phyloP scores from a whole-genome alignment of 495 filamentous ascomycete species.

The Annulohypoxylon moriforme region DNA sequence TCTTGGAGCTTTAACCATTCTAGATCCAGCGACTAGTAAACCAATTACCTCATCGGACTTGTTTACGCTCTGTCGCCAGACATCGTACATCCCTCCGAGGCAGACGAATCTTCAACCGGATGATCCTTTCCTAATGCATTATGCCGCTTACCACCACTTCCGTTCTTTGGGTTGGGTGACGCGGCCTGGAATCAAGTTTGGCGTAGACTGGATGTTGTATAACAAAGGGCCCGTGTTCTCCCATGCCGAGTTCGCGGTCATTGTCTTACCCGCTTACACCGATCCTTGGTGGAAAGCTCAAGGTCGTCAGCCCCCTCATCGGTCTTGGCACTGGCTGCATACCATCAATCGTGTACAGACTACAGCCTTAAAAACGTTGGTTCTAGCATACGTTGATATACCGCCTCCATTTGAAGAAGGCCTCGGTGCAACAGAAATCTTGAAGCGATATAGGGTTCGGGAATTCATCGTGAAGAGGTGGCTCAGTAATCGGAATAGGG shows the following conservation, averaged over 20 bases:
- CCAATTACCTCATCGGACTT: constrained; percentile 64
- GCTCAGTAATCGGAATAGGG: constrained; percentile 77
- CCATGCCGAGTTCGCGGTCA: constrained; percentile 90
- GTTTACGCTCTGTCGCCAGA: constrained; percentile 71
- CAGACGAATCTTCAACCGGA: constrained; percentile 65
- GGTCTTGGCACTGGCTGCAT: constrained; percentile 92
- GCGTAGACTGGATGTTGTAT: constrained; percentile 92
- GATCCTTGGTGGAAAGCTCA: constrained; percentile 76
- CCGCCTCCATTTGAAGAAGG: constrained; percentile 71
- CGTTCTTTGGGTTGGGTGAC: constrained; percentile 97
- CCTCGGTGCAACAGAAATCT: constrained; percentile 60
- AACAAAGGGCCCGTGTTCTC: constrained; percentile 93
- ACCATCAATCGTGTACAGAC: constrained; percentile 90
- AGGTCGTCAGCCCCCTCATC: constrained; percentile 56
- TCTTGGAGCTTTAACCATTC: constrained; percentile 79
- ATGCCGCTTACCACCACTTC: constrained; percentile 95
- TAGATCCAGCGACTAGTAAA: constrained; percentile 63
- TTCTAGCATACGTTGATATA: constrained; percentile 90
- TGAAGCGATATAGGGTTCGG: constrained; percentile 80
- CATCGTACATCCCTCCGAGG: constrained; percentile 75
- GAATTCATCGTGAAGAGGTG: constrained; percentile 87
- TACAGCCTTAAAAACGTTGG: constrained; percentile 87
- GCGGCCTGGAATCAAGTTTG: constrained; percentile 93
- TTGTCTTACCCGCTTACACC: constrained; percentile 84
- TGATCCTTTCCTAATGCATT: constrained; percentile 86